Evolutionary conservation across 2,329 filamentous ascomycete genomes (phyloP), one percentile per base, ranked within the genome.

Genomic region (Epichloe sibirici): DNA sequence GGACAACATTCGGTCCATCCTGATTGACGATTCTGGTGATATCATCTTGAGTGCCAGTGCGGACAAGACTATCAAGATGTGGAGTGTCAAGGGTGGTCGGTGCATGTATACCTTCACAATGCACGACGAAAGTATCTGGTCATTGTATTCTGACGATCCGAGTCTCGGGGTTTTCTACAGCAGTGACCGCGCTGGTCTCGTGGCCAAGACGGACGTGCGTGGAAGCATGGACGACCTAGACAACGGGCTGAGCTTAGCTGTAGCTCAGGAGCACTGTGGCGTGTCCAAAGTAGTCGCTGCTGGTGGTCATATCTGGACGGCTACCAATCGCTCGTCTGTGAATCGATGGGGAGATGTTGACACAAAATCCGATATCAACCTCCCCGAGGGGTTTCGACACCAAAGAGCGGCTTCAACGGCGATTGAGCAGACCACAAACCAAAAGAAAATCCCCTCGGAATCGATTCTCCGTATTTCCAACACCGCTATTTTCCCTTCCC

Each of bases 91-190:
- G 11, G 91, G 90, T 23, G 93, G 93, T 52, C 80, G 93, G 60
- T 98, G 93, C 75, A 91, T 97, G 85, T 89, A 96, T 69, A 98
- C 93, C 0, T 79, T 98, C 61, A 96, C 90, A 51, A 98, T 98
- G 93, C 93, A 98, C 71, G 95, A 95, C 64, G 90, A 95, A 64
- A 96, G 90, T 65, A 88, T 98, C 23, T 98, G 93, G 93, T 94
- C 89, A 1, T 75, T 98, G 23, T 95, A 86, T 68, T 96, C 93
- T 0, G 84, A 91, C 51, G 82, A 95, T 61, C 90, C 90, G 0
- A 79, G 86, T 54, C 77, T 98, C 4, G 85, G 85, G 9, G 80
- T 95, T 34, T 97, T 98, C 68, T 97, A 97, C 71, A 97, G 91
- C 52, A 88, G 86, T 60, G 93, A 98, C 69, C 84, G 91, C 49